Evolutionary conservation across 2,329 filamentous ascomycete genomes (phyloP).

Genomic region (Pseudocercospora fijiensis): DNA sequence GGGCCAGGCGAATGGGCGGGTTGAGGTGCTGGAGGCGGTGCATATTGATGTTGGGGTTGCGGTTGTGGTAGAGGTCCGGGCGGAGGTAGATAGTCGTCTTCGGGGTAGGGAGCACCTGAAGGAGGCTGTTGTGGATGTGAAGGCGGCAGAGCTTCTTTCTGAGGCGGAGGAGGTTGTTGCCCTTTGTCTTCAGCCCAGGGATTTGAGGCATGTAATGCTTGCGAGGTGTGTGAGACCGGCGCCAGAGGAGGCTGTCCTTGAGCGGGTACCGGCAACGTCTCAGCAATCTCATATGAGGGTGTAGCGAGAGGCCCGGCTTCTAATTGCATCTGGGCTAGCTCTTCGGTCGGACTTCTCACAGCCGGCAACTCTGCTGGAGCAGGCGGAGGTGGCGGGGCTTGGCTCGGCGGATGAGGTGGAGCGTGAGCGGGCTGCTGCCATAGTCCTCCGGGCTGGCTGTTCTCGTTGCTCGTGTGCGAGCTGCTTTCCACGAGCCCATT

Average conservation of each 20-base stretch:
- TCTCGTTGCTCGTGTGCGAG: constrained; percentile 30
- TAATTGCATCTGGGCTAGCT: constrained; percentile 42
- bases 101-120: constrained; percentile 11
- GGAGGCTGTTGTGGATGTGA: background rate
- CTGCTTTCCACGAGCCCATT: constrained; percentile 11
- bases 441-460: constrained; percentile 39
- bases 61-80: constrained; percentile 2
- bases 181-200: constrained; percentile 23
- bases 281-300: constrained; percentile 27
- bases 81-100: constrained; percentile 22
- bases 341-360: constrained; percentile 43
- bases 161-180: constrained; percentile 20
- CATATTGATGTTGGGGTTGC: constrained; percentile 22
- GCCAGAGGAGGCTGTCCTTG: constrained; percentile 30
- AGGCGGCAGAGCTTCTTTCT: constrained; percentile 24
- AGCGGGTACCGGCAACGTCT: constrained; percentile 31
- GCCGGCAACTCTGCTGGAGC: constrained; percentile 45
- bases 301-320: constrained; percentile 28
- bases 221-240: constrained; percentile 13
- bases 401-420: constrained; percentile 24
- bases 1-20: constrained; percentile 38
- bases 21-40: constrained; percentile 28
- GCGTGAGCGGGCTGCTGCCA: constrained; percentile 39
- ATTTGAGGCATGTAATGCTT: constrained; percentile 24
- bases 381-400: constrained; percentile 25